Conservation (phyloP, 768 basidiomycete genomes). For the Termitomyces heimii region DNA sequence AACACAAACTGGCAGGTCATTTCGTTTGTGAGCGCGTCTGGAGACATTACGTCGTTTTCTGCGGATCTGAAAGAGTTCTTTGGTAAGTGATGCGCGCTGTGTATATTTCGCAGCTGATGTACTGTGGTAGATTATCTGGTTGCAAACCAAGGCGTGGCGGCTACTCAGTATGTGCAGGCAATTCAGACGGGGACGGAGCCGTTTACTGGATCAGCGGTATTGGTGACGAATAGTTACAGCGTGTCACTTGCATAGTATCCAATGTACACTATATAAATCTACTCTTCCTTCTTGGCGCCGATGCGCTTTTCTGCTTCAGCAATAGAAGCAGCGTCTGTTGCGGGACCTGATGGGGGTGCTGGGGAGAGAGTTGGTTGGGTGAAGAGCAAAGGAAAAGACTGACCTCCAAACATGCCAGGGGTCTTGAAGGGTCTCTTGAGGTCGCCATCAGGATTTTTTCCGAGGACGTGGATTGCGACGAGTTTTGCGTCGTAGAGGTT, state of each 20-base stretch:
- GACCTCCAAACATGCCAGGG: constrained; percentile 67
- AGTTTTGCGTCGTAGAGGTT: constrained; percentile 81
- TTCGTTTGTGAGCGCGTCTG: constrained; percentile 45
- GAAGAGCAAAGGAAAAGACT: background rate
- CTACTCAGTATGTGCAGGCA: constrained; percentile 43
- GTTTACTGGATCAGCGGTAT: constrained; percentile 42
- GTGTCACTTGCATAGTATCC: too few relatives aligned
- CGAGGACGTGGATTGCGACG: constrained; percentile 76
- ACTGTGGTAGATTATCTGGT: constrained; percentile 35
- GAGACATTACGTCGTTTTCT: constrained; percentile 44
- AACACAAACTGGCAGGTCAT: constrained; percentile 51
- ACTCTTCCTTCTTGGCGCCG: constrained; percentile 77
- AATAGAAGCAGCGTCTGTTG: constrained; percentile 82
- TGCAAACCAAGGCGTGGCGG: constrained; percentile 38
- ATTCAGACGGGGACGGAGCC: constrained; percentile 54
- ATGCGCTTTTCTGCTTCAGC: constrained; percentile 85
- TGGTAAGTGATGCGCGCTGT: constrained; percentile 24
- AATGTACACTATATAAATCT: background rate
- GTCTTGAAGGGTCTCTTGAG: constrained; percentile 87
- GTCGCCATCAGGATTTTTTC: constrained; percentile 76
- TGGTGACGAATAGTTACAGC: constrained; percentile 26
- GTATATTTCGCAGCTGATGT: background rate
- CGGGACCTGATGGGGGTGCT: constrained; percentile 55
- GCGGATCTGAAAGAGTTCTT: constrained; percentile 52
- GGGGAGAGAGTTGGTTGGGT: background rate